Conservation (phyloP, 768 basidiomycete species). For the Hygrocybe coccinea region DNA sequence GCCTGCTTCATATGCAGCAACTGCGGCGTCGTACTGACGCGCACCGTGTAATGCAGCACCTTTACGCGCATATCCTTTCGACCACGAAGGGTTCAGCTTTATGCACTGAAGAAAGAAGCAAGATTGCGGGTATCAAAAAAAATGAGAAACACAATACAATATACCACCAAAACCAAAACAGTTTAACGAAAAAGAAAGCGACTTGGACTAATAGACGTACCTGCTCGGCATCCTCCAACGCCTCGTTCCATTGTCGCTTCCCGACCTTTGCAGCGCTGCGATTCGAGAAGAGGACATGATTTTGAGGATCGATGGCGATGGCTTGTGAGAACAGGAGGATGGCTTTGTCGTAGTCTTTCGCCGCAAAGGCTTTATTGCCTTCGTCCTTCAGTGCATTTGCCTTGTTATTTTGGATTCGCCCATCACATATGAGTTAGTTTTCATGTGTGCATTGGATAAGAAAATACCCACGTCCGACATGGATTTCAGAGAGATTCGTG, state of each 20-base stretch:
- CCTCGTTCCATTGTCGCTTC: slow-evolving; percentile 69
- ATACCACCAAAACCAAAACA: too few species aligned
- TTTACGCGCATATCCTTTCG: slow-evolving; percentile 87
- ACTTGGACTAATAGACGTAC: too few species aligned
- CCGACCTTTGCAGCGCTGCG: slow-evolving; percentile 88
- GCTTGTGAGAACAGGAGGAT: slow-evolving; percentile 80
- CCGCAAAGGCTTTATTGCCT: slow-evolving; percentile 93
- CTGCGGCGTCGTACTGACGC: slow-evolving; percentile 73
- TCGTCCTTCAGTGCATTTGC: slow-evolving; percentile 74
- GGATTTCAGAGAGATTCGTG: background rate
- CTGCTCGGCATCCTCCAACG: slow-evolving; percentile 87
- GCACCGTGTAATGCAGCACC: slow-evolving; percentile 90
- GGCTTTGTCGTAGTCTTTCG: slow-evolving; percentile 87
- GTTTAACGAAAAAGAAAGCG: too few species aligned
- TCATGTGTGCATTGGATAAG: too few species aligned
- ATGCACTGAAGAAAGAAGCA: slow-evolving; percentile 62
- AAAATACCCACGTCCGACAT: slow-evolving; percentile 4
- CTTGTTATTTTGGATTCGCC: slow-evolving; percentile 18
- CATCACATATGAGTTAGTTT: too few species aligned
- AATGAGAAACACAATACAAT: too few species aligned
- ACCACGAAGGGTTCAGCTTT: slow-evolving; percentile 72
- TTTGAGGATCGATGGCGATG: slow-evolving; percentile 73
- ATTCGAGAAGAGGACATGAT: slow-evolving; percentile 90
- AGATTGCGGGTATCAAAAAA: background rate
- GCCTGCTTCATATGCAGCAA: slow-evolving; percentile 77